Evolutionary conservation across 2,329 filamentous ascomycete species (phyloP), one percentile per base, ranked within the genome.

Genomic region (Acephala macrosclerotiorum): DNA sequence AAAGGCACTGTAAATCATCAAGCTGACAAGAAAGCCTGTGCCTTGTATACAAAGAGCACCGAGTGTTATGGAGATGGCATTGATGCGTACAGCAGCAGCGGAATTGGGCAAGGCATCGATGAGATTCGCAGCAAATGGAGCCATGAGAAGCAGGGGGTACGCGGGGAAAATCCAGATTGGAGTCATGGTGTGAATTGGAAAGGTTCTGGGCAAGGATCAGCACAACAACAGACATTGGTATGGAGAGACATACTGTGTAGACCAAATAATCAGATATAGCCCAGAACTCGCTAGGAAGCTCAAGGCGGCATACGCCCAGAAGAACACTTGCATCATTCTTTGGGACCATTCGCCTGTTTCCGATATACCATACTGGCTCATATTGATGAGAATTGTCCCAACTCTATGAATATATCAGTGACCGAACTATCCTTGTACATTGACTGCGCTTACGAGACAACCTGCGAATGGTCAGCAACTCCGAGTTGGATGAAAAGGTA

Each of bases 161-260:
- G 91, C 92, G 0, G 92, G 93, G 70, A 96, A 96, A 62, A 95
- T 93, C 92, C 92, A 96, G 20, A 93, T 88, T 0, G 92, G 92
- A 0, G 92, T 96, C 93, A 96, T 96, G 60, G 89, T 89, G 38
- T 92, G 90, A 57, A 96, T 92, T 0, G 93, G 83, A 58, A 84
- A 84, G 29, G 81, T 79, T 78, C 80, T 61, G 9, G 26, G 3
- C 3, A 49, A 16, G 12, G 45, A 51, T 61, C 35, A 66, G 61
- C 35, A 59, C 14, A 8, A 26, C n/a, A 7, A 12, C 20, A 11
- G 42, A 12, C 26, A 42, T 29, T 18, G 40, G 29, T 1, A 22
- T 16, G 57, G 11, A 12, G 22, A 20, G 16, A 63, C 81, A 68
- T 76, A 85, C 84, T 84, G 80, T 0, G 85, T 87, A 2, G 85